phyloP scores from a whole-genome alignment of 2,329 filamentous ascomycete genomes.

The Aspergillus sp. region DNA sequence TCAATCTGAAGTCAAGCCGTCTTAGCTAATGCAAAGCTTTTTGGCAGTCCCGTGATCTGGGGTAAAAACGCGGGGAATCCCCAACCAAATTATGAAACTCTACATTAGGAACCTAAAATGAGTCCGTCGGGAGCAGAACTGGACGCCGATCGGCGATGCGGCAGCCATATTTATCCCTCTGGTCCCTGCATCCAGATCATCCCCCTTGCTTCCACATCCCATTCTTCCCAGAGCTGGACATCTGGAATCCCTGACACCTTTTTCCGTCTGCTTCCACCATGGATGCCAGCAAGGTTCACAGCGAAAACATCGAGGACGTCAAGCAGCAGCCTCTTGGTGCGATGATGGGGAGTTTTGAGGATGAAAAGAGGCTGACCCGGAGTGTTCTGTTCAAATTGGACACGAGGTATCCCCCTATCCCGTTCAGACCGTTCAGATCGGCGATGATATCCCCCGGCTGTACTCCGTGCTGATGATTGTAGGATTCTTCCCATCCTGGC shows the following conservation, averaged over 20 bases:
- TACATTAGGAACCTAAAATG: not conserved
- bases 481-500: slow-evolving; percentile 64
- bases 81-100: too few species aligned
- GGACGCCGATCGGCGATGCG: not conserved
- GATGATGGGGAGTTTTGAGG: too few species aligned
- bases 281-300: slow-evolving; percentile 17
- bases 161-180: not conserved
- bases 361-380: slow-evolving; percentile 32
- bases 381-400: slow-evolving; percentile 55
- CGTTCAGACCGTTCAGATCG: too few species aligned
- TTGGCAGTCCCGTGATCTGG: too few species aligned
- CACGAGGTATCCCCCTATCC: slow-evolving; percentile 39
- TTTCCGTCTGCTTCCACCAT: slow-evolving; percentile 8
- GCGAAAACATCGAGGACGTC: slow-evolving; percentile 21
- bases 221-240: not conserved
- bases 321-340: slow-evolving; percentile 5
- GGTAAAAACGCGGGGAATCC: too few species aligned
- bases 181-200: not conserved
- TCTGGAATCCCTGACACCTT: not conserved
- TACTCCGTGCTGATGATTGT: not conserved
- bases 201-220: not conserved
- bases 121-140: not conserved
- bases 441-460: not conserved
- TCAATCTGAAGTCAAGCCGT: too few species aligned
- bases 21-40: too few species aligned